Conservation (phyloP, 805 yeast genomes). For the Yamadazyma sp. region DNA sequence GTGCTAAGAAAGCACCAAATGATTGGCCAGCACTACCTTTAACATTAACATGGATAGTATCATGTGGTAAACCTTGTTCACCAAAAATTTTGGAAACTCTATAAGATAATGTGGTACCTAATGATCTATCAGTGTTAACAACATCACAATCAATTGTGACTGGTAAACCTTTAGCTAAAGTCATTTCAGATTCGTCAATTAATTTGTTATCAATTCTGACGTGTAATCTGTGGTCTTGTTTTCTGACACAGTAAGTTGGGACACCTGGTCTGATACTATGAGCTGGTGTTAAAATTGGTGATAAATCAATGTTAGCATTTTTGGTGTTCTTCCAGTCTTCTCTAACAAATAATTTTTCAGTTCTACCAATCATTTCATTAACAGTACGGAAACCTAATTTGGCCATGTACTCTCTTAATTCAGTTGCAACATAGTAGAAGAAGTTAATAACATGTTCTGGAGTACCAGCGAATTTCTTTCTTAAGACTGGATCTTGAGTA, state of each 20-base stretch:
- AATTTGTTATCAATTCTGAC: constrained; percentile 93
- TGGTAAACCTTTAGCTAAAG: constrained; percentile 95
- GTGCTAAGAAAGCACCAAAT: constrained; percentile 95
- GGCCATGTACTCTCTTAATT: constrained; percentile 91
- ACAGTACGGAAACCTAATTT: constrained; percentile 90
- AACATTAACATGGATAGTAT: constrained; percentile 89
- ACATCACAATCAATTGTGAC: constrained; percentile 91
- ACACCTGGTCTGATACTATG: constrained; percentile 96
- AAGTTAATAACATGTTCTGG: constrained; percentile 98
- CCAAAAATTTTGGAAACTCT: constrained; percentile 92
- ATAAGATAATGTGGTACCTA: constrained; percentile 93
- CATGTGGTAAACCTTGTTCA: constrained; percentile 90
- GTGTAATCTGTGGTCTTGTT: constrained; percentile 91
- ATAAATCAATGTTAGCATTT: constrained; percentile 85
- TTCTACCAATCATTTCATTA: constrained; percentile 97
- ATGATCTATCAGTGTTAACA: constrained; percentile 92
- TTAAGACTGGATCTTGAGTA: constrained; percentile 92
- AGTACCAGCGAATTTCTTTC: constrained; percentile 91
- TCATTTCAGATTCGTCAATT: constrained; percentile 92
- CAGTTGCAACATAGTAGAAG: constrained; percentile 92
- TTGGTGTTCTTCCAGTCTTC: constrained; percentile 84
- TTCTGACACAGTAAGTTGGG: constrained; percentile 85
- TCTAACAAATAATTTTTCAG: constrained; percentile 83
- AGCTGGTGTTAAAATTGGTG: constrained; percentile 95
- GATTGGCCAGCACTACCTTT: constrained; percentile 97